Evolutionary conservation across 2,329 filamentous ascomycete species (phyloP), one percentile per base, ranked within the genome.

Genomic region (Thermothelomyces thermophilus): DNA sequence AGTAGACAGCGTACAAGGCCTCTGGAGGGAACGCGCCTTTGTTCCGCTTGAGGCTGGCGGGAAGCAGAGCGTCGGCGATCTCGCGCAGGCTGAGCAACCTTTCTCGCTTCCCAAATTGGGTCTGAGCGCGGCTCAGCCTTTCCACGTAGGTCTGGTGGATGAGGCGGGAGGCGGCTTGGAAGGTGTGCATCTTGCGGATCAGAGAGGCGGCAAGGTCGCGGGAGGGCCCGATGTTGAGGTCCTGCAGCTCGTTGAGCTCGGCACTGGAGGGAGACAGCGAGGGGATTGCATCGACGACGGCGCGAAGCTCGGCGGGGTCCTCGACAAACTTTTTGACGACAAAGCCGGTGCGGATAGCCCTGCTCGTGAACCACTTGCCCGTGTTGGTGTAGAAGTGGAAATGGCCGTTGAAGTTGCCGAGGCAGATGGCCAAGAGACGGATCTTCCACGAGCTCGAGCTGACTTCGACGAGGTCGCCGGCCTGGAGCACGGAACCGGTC

Each of bases 1-100:
- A 78, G 57, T 89, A 83, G 6, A 90, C 80, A 3, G 87, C 86
- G 59, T 88, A 86, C 5, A 89, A 66, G 8, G 76, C 73, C 24
- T 72, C 60, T 1, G 73, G 56, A 0, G 73, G 67, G 46, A 75
- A 74, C 9, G 64, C 66, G 1, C 63, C 65, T 19, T 65, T 66
- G 22, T 56, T 52, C 51, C 67, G 70, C 34, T 67, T 59, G 9
- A 64, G 59, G 8, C 60, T 52, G 2, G 68, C 66, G 10, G 57
- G 56, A 6, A 60, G 51, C 14, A 60, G 41, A 20, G 66, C 58
- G 16, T 72, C 66, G 5, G 77, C 70, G 37, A 81, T 72, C 54
- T 80, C 71, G 43, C 73, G 68, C 7, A 82, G 61, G 30, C 71
- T 76, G 50, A 79, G 63, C 52, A 78, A 73, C 53, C 64, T 69